Base-by-base conservation (phyloP, 1,284 basidiomycete genomes). In the Sutorius eximius region DNA sequence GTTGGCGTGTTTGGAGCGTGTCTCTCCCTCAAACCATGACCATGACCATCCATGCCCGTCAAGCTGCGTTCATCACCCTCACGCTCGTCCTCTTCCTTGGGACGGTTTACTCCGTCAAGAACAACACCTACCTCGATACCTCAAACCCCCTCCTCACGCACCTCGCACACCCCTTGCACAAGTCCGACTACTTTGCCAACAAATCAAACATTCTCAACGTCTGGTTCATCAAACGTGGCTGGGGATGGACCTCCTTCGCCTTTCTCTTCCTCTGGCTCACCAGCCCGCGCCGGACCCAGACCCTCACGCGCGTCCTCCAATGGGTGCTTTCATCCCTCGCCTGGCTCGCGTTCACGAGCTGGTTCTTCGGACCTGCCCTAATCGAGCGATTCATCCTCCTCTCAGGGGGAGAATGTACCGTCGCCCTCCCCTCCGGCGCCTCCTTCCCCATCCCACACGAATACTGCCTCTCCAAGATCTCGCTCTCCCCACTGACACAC, bases 301-400 rank as follows among this genome's bases (percentile, higher is more conserved):
- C 78, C 3, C 64, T 74, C 45, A 74, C 83, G 10, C 65, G 67
- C 38, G 58, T 89, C 5, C 58, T 73, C 34, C 81, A 87, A 51
- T 94, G 83, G 77, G 58, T 77, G n/a, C 65, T 82, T 22, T 86
- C 85, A 49, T 91, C 89, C 8, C 67, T 73, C 20, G 76, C 83
- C 43, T 96, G 92, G 93, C 71, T 86, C 44, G 70, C 80, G 11
- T 93, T 93, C 75, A 87, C 92, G 3, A 78, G 78, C 51, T 97
- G 93, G 94, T 96, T 95, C 78, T 95, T 97, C 64, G 95, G 95
- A 0, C 91, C 94, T 4, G 80, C 90, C 0, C 72, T 98, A 45
- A 71, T 93, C 32, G 87, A 92, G 52, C 85, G 94, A 27, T 72
- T 95, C 59, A 81, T 85, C 53, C 73, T 83, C n/a, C 74, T 79